A percentile compares a stretch with the other conserved stretches of the same genome.
phyloP scores from a whole-genome alignment of 768 basidiomycete species.

The Suillus ampliporus region DNA sequence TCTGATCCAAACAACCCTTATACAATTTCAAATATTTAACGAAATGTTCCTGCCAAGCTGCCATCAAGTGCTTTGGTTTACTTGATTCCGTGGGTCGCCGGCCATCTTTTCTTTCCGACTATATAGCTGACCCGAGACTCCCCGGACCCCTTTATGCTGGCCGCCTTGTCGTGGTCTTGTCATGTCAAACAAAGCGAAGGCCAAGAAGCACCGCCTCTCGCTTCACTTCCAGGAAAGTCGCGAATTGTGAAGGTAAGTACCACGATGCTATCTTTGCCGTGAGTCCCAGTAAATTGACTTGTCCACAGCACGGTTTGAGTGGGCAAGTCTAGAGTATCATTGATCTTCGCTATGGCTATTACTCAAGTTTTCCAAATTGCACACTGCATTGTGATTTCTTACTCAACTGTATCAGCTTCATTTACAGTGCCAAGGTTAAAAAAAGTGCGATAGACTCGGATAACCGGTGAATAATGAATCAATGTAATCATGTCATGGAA shows the following conservation, averaged over 20 bases:
- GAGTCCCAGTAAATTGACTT: neutral
- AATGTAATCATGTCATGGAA: neutral
- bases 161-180: neutral
- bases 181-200: neutral
- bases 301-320: neutral
- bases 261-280: neutral
- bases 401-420: neutral
- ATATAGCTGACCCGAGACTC: neutral
- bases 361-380: too few species aligned
- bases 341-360: neutral
- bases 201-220: neutral
- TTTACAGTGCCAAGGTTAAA: neutral
- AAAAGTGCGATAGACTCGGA: neutral
- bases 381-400: neutral
- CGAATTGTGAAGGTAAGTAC: neutral
- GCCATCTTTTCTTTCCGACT: neutral
- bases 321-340: neutral
- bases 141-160: neutral
- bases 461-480: neutral
- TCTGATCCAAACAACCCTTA: conserved; percentile 5
- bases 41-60: conserved; percentile 1
- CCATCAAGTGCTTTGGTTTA: neutral
- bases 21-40: neutral
- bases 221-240: neutral
- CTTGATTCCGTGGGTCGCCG: neutral